Evolutionary conservation across 176 grass and related monocot genomes (phyloP).

Genomic region (Tuctoria greenei): DNA sequence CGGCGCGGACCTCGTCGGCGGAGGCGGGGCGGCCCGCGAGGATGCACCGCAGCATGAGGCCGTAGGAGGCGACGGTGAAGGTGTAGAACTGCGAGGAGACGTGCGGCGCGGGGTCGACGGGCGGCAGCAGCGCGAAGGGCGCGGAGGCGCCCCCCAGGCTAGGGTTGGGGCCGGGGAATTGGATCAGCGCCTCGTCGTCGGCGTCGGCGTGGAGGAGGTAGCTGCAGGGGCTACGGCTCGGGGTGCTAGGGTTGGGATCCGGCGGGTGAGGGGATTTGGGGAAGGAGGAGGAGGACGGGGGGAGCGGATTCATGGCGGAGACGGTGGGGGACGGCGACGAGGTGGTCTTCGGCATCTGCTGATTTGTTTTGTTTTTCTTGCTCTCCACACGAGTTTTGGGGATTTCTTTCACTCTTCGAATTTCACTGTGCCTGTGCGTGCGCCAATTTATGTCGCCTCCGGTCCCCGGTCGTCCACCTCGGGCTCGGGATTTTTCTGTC

Average conservation of each 20-base stretch:
- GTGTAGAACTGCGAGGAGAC: conserved; percentile 98
- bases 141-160: not conserved
- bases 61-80: conserved; percentile 73
- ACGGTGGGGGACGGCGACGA: conserved; percentile 58
- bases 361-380: not conserved
- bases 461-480: conserved; percentile 21
- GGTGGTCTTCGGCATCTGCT: conserved; percentile 59
- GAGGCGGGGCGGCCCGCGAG: conserved; percentile 62
- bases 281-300: conserved; percentile 46
- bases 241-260: conserved; percentile 47
- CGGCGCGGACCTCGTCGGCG: conserved; percentile 74
- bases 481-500: conserved; percentile 7
- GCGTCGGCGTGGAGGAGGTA: conserved; percentile 64
- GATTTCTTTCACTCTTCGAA: conserved; percentile 7
- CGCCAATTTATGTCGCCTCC: too few relatives aligned
- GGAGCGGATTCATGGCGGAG: conserved; percentile 63
- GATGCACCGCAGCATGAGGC: conserved; percentile 87
- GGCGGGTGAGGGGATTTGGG: conserved; percentile 60
- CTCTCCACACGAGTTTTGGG: not conserved
- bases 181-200: conserved; percentile 59
- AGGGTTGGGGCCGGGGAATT: conserved; percentile 41
- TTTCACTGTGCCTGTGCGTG: not conserved
- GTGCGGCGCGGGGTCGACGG: conserved; percentile 81
- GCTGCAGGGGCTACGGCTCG: conserved; percentile 43
- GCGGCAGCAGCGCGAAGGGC: conserved; percentile 31